Percentiles rank a stretch among this genome's conserved stretches.
These are phyloP conservation scores for Fusarium poae DNA, from an alignment of 2,329 filamentous ascomycete genomes.

Conservation along the genomic window DNA sequence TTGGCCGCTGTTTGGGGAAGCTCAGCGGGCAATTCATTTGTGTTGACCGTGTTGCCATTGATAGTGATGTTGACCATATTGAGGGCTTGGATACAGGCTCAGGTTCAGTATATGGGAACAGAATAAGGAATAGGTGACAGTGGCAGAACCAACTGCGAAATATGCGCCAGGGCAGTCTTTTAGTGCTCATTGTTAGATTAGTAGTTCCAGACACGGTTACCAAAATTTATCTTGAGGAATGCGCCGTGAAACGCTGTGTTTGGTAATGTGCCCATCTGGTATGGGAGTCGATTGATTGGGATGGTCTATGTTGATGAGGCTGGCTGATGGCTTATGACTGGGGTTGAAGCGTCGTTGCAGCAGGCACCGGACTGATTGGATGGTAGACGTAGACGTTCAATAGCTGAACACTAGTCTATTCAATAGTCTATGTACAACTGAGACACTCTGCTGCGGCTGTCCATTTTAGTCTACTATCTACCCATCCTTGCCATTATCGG, in stretches of 20 bases:
- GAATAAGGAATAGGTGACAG: not conserved
- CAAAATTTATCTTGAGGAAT: not conserved
- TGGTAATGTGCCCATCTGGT: not conserved
- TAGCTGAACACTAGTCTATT: not conserved
- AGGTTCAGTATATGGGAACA: not conserved
- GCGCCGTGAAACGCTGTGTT: rapidly evolving
- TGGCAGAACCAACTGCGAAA: not conserved
- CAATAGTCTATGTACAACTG: not conserved
- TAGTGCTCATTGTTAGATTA: not conserved
- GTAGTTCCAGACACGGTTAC: not conserved
- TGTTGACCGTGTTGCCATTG: not conserved
- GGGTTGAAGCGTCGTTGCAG: not conserved
- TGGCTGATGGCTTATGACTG: not conserved
- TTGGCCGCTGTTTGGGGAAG: not conserved
- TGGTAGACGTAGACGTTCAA: not conserved
- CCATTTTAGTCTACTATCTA: not conserved
- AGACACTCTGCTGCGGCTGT: not conserved
- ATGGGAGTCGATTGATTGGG: not conserved
- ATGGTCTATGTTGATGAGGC: not conserved
- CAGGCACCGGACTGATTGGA: not conserved
- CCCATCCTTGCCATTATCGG: not conserved
- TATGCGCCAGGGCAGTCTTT: not conserved
- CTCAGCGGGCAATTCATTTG: not conserved
- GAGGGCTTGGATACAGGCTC: rapidly evolving
- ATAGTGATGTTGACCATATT: not conserved